Percentiles rank a stretch among this genome's conserved stretches.
Conservation (phyloP, 495 filamentous ascomycete genomes). For the Tuber microsphaerosporum region DNA sequence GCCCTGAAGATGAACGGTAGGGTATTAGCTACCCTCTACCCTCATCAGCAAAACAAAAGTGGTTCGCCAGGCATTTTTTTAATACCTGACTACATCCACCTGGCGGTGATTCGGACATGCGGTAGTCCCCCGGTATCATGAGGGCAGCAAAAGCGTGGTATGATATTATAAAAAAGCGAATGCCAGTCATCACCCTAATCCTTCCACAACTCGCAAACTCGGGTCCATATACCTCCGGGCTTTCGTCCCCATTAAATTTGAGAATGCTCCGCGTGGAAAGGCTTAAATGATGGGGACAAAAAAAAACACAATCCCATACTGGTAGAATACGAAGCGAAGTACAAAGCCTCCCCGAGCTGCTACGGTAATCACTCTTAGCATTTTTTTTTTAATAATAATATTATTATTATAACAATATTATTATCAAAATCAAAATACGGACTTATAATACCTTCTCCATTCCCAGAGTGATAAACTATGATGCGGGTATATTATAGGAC, state of each 20-base stretch:
- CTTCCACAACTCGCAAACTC: background rate
- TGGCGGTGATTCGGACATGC: no score
- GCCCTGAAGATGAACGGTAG: no score
- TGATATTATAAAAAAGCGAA: background rate
- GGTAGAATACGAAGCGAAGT: background rate
- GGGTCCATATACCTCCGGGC: background rate
- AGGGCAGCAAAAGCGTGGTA: no score
- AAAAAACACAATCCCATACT: background rate
- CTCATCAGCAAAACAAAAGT: no score
- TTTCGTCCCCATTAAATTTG: background rate
- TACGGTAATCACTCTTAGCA: background rate
- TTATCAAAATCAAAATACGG: background rate
- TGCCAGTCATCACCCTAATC: background rate
- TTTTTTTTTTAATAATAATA: no score
- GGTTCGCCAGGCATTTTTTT: no score
- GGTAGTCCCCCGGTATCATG: no score
- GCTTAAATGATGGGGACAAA: background rate
- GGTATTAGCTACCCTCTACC: no score
- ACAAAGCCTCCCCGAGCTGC: background rate
- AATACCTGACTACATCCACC: no score
- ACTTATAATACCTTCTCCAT: background rate
- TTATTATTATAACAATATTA: no score
- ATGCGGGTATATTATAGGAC: background rate
- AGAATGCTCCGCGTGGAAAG: background rate
- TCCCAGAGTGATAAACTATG: background rate